Percentiles rank a stretch among this genome's conserved stretches.
phyloP scores from a whole-genome alignment of 306 rosid species.

The Cucurbita maxima region DNA sequence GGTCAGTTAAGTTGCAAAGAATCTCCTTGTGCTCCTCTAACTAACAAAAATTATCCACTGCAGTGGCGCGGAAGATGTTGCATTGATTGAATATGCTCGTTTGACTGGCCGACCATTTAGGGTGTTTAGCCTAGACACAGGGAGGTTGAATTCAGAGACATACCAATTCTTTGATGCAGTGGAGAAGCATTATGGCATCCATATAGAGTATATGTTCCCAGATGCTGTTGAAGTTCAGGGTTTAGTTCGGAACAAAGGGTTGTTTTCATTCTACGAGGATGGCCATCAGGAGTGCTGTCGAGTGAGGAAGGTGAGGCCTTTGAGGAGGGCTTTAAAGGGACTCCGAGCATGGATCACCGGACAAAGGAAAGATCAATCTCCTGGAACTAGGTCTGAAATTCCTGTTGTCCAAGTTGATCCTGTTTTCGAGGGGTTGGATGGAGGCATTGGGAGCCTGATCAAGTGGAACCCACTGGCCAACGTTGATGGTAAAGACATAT shows the following conservation, averaged over 20 bases:
- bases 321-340: slow-evolving; percentile 87
- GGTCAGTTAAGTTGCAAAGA: background rate
- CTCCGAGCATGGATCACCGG: slow-evolving; percentile 90
- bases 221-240: slow-evolving; percentile 95
- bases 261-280: slow-evolving; percentile 92
- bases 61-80: slow-evolving; percentile 99
- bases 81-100: slow-evolving; percentile 81
- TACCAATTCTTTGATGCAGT: slow-evolving; percentile 57
- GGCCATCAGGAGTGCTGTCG: slow-evolving; percentile 99
- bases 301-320: slow-evolving; percentile 78
- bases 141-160: slow-evolving; percentile 88
- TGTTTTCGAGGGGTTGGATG: slow-evolving; percentile 71
- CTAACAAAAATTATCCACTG: background rate
- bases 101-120: slow-evolving; percentile 81
- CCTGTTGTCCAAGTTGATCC: slow-evolving; percentile 88
- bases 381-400: slow-evolving; percentile 72
- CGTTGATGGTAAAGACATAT: slow-evolving; percentile 44
- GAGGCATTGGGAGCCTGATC: slow-evolving; percentile 72
- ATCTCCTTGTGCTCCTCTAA: background rate
- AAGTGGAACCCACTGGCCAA: slow-evolving; percentile 98
- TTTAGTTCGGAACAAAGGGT: slow-evolving; percentile 71
- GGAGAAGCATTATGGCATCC: slow-evolving; percentile 80
- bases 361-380: slow-evolving; percentile 89
- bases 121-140: slow-evolving; percentile 88
- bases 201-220: slow-evolving; percentile 84